Evolutionary conservation across 2,329 filamentous ascomycete species (phyloP), one percentile per base, ranked within the genome.

Genomic region (Simplicillium sp.): DNA sequence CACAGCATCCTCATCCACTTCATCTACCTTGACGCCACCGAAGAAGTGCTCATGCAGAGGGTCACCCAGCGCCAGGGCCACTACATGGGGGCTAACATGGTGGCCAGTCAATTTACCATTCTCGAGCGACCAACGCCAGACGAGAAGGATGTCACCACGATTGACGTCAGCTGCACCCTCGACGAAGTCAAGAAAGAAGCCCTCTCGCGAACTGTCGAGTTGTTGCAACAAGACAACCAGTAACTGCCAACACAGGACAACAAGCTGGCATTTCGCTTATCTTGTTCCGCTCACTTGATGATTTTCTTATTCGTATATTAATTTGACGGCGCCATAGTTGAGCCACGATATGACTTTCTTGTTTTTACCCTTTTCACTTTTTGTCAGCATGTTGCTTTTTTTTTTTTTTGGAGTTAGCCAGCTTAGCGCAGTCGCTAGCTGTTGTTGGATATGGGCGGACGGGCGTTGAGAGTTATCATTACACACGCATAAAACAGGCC

Each of bases 21-120:
- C 59, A 81, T 98, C 51, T 98, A 90, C 65, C 80, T 98, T 32
- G 75, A 82, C 48, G 87, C 89, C 1, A 69, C 77, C 34, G 84
- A 94, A 60, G 75, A 80, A 43, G 72, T 85, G 9, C 74, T 97
- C 25, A 68, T 94, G 43, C 67, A 82, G 51, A 78, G 92, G 8
- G 89, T 97, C 8, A 71, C 73, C 29, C 69, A 73, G 32, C 77
- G 92, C 50, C 66, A 89, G 64, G 80, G 80, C 39, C 92, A 98
- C 60, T 98, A 92, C 64, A 96, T 98, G 89, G 90, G 92, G 53
- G 84, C 87, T 51, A 77, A 79, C 54, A 97, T 98, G 90, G 89
- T 98, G 8, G 81, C 84, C 54, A 94, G 87, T 64, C 92, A 98
- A 59, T 84, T 97, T 50, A 77, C 82, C 47, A 83, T 80, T 39